Evolutionary conservation across 2,329 filamentous ascomycete genomes (phyloP), one percentile per base, ranked within the genome.

Genomic region (Penicillium sclerotigenum): DNA sequence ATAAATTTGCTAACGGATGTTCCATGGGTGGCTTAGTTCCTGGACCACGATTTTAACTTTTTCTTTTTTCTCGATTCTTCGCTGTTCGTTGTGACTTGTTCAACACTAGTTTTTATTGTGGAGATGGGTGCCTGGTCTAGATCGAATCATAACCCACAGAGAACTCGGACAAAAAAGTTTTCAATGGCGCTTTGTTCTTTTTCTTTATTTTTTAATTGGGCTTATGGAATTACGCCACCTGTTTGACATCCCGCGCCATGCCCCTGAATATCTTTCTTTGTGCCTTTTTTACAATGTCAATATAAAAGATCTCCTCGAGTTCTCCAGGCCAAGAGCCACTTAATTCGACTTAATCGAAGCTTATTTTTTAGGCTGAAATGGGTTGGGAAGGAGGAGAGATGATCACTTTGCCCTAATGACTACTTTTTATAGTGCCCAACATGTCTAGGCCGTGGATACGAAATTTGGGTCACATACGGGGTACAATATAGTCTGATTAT

Each of bases 341-440:
- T 28, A 18, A 51, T 22, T 13, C n/a, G 40, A 26, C 18, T 45
- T 33, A 36, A 51, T 22, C 33, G 31, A 52, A 55, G 53, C 41
- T 52, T 55, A 46, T 45, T 11, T 26, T 3, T 40, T 46, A 24
- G 47, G 16, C 13, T 26, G 20, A 37, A 41, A 52, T 34, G 14
- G n/a, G 47, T 41, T 52, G 18, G 47, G 47, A 55, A 46, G 33
- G 47, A 46, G 26, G 16, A 34, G 18, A 40, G 53, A 55, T 40
- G 11, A 52, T 55, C 53, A 26, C 46, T 20, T 16, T 28, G 46
- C 26, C 45, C 22, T 31, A 24, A 18, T 33, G 18, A 2, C 26
- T 45, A 16, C 20, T 5, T 45, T 14, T n/a, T 26, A 16, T 31
- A 13, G 11, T 41, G 28, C 16, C 43, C 33, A 53, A 29, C 26